Conservation (phyloP, 176 grass and related monocot genomes). For the Carex myosuroides region DNA sequence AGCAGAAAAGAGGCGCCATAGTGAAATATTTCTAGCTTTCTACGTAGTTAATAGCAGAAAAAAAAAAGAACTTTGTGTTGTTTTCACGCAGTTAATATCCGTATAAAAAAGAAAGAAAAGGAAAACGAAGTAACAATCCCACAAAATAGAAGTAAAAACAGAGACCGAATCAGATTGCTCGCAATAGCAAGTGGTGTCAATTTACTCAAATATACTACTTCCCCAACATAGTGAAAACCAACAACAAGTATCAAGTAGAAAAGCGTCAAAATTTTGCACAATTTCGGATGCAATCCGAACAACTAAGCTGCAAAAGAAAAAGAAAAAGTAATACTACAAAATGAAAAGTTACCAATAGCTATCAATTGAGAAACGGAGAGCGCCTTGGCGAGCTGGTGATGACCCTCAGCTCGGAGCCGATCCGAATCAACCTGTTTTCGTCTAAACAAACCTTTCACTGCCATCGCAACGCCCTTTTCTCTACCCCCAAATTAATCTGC, state of each 20-base stretch:
- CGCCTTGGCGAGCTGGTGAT: slow-evolving; percentile 70
- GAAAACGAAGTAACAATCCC: not conserved
- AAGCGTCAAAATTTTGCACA: not conserved
- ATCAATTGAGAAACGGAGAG: slow-evolving; percentile 63
- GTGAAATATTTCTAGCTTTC: not conserved
- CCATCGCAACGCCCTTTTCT: slow-evolving; percentile 21
- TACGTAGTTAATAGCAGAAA: not conserved
- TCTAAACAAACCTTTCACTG: slow-evolving; percentile 44
- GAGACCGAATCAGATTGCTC: not conserved
- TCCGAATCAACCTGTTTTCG: slow-evolving; percentile 94
- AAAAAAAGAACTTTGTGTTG: not conserved
- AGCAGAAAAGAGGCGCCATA: not conserved
- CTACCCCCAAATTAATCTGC: slow-evolving; percentile 25
- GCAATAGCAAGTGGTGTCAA: not conserved
- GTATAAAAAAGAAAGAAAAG: not conserved
- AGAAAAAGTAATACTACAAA: not conserved
- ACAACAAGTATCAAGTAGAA: not conserved
- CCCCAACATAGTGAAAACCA: not conserved
- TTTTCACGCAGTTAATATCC: not conserved
- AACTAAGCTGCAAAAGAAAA: not conserved
- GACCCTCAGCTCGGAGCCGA: slow-evolving; percentile 40
- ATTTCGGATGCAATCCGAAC: slow-evolving; percentile 8
- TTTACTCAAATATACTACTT: not conserved
- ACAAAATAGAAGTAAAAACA: not conserved
- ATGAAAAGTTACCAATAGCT: slow-evolving; percentile 48